Percentiles rank a stretch among this genome's conserved stretches.
Conservation (phyloP, 257 asterid genomes). For the Lycium ferocissimum region DNA sequence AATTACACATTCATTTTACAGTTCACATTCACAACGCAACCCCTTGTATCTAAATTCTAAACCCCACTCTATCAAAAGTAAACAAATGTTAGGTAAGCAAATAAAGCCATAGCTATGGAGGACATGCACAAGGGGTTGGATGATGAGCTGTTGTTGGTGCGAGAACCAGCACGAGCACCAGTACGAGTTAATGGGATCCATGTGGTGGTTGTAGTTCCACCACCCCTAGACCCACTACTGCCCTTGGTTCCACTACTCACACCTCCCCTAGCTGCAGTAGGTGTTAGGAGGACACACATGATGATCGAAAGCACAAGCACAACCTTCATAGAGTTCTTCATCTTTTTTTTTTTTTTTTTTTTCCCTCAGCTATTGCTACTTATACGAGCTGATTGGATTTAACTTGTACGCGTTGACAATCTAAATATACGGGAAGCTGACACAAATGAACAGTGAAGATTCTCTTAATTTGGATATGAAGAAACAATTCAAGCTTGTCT, state of each 20-base stretch:
- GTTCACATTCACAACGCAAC: not conserved
- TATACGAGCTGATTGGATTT: not conserved
- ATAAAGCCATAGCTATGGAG: not conserved
- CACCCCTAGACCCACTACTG: not conserved
- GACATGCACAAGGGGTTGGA: not conserved
- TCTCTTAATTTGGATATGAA: not conserved
- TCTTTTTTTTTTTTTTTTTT: not conserved
- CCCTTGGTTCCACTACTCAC: not conserved
- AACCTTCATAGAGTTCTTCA: not conserved
- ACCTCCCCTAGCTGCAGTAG: not conserved
- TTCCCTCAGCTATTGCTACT: not conserved
- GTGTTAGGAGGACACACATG: not conserved
- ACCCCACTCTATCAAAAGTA: not conserved
- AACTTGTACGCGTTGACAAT: not conserved
- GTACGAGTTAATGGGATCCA: not conserved
- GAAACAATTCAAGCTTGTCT: not conserved
- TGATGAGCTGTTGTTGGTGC: not conserved
- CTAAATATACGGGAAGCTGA: not conserved
- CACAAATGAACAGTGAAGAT: too few relatives aligned
- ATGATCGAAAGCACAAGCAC: not conserved
- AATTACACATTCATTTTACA: not conserved
- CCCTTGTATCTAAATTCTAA: not conserved
- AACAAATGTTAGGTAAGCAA: constrained; percentile 7
- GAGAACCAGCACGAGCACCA: not conserved
- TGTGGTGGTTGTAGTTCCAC: not conserved